A percentile compares a stretch with the other conserved stretches of the same genome.
phyloP scores from a whole-genome alignment of 1,284 basidiomycete species.

The Leccinum pachyderme region DNA sequence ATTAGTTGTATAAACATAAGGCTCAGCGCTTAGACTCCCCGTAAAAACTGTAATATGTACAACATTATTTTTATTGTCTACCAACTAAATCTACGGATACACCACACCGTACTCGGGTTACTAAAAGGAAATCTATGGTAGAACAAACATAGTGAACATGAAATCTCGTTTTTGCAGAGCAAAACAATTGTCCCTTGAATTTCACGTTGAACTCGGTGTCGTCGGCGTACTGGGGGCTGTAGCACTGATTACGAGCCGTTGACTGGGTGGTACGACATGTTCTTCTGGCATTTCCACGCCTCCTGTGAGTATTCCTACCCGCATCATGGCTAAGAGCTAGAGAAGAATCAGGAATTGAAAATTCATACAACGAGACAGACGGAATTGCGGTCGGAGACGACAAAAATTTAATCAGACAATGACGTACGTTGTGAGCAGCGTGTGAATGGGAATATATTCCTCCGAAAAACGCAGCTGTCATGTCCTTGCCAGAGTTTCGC shows the following conservation, averaged over 20 bases:
- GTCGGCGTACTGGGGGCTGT: constrained; percentile 7
- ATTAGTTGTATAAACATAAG: background rate
- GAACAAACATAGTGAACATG: constrained; percentile 17
- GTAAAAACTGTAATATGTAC: background rate
- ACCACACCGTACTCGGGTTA: background rate
- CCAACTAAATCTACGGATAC: background rate
- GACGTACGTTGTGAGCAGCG: constrained; percentile 75
- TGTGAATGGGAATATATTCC: constrained; percentile 83
- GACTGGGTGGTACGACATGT: constrained; percentile 37
- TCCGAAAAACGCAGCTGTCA: constrained; percentile 82
- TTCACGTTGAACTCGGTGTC: background rate
- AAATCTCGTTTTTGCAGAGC: background rate
- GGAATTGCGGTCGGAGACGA: constrained; percentile 3
- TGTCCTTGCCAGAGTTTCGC: constrained; percentile 73
- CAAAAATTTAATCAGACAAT: background rate
- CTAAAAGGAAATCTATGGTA: constrained; percentile 4
- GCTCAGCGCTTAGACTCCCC: background rate
- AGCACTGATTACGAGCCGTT: constrained; percentile 33
- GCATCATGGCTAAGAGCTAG: constrained; percentile 78
- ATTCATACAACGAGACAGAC: background rate
- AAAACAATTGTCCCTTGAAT: background rate
- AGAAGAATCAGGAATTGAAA: background rate
- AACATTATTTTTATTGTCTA: constrained; percentile 6
- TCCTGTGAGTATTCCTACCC: constrained; percentile 75
- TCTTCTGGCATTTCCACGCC: constrained; percentile 56